Conservation (phyloP, 768 basidiomycete genomes). For the Mycena floridula region DNA sequence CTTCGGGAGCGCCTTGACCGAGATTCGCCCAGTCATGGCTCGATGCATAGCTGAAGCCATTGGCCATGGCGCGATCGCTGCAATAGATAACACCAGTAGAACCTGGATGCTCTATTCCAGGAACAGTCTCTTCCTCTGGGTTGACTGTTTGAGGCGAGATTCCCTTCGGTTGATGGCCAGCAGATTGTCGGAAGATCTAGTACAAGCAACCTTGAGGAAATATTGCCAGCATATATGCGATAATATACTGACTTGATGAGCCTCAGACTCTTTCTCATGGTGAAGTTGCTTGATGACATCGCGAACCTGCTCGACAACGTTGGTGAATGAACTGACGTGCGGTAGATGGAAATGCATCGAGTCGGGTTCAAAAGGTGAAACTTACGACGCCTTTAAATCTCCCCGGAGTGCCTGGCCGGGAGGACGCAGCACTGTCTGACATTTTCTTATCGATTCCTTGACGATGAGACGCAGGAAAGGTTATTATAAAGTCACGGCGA, state of each 20-base stretch:
- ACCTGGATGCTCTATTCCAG: slow-evolving; percentile 78
- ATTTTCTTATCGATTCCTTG: no score
- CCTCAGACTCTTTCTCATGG: slow-evolving; percentile 82
- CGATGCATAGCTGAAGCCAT: slow-evolving; percentile 78
- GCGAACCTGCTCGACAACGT: slow-evolving; percentile 54
- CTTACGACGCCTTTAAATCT: slow-evolving; percentile 38
- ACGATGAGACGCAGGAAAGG: no score
- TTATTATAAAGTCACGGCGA: no score
- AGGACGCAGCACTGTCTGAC: slow-evolving; percentile 10
- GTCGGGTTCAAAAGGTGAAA: not conserved
- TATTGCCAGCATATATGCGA: not conserved
- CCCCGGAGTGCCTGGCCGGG: slow-evolving; percentile 31
- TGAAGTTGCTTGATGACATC: slow-evolving; percentile 62
- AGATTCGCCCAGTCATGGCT: slow-evolving; percentile 83
- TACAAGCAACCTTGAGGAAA: not conserved
- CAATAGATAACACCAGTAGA: slow-evolving; percentile 31
- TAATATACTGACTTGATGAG: slow-evolving; percentile 55
- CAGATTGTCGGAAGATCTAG: slow-evolving; percentile 74
- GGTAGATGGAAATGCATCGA: slow-evolving; percentile 45
- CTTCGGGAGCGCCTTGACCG: slow-evolving; percentile 91
- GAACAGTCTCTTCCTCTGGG: slow-evolving; percentile 87
- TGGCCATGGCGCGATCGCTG: slow-evolving; percentile 66
- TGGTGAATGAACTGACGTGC: slow-evolving; percentile 35
- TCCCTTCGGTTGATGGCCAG: slow-evolving; percentile 64
- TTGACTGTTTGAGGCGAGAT: slow-evolving; percentile 65